Evolutionary conservation across 305 asterid species (phyloP).

Genomic region (Petunia hybrid): DNA sequence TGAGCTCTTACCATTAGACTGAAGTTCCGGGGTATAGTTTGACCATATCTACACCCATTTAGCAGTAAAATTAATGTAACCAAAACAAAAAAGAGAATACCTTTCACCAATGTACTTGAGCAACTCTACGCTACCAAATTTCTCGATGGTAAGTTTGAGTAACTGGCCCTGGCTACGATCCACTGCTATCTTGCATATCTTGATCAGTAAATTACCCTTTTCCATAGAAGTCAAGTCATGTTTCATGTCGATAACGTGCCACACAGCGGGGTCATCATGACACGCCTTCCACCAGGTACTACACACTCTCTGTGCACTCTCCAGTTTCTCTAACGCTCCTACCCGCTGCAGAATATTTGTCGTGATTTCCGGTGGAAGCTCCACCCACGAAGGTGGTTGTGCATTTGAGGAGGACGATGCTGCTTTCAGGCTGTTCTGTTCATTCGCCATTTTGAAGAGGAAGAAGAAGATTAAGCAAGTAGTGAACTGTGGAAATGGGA

Average conservation of each 20-base stretch:
- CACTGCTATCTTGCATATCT: slow-evolving; percentile 43
- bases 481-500: no score
- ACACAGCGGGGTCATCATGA: slow-evolving; percentile 45
- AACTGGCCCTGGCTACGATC: slow-evolving; percentile 55
- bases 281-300: slow-evolving; percentile 49
- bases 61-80: no score
- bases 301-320: slow-evolving; percentile 51
- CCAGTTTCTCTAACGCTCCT: slow-evolving; percentile 47
- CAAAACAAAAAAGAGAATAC: slow-evolving; percentile 2
- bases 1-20: no score
- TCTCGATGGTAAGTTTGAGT: slow-evolving; percentile 41
- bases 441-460: no score
- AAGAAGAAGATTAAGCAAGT: no score
- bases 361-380: slow-evolving; percentile 57
- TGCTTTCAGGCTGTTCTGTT: no score
- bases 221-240: no score
- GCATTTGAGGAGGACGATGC: neutral
- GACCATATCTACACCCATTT: no score
- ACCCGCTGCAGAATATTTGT: slow-evolving; percentile 49
- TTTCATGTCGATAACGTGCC: slow-evolving; percentile 49
- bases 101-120: slow-evolving; percentile 48
- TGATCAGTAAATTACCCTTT: neutral
- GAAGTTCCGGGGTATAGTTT: no score
- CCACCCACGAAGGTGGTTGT: slow-evolving; percentile 44
- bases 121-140: slow-evolving; percentile 41